These are phyloP conservation scores for Gentiana straminea DNA, from an alignment of 257 asterid species.

Conservation along the genomic window DNA sequence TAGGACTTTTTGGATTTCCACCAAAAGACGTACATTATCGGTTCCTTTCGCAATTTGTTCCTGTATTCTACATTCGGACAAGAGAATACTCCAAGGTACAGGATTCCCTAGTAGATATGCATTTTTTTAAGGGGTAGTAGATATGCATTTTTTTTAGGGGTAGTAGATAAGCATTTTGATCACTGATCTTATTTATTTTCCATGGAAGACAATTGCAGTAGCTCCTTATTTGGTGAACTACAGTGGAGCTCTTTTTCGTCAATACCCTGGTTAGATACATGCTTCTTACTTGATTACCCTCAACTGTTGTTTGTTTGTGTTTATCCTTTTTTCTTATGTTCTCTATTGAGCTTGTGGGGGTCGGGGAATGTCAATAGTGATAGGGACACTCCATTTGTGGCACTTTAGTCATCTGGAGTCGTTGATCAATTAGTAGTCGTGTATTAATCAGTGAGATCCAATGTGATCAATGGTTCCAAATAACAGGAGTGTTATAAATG, in stretches of 20 bases:
- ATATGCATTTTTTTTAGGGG: not conserved
- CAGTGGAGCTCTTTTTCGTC: slow-evolving; percentile 81
- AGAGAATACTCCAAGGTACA: slow-evolving; percentile 92
- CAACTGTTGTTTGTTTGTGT: not conserved
- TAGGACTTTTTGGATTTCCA: slow-evolving; percentile 87
- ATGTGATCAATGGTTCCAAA: too few relatives aligned
- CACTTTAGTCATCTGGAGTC: too few relatives aligned
- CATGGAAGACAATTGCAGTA: slow-evolving; percentile 90
- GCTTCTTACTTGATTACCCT: not conserved
- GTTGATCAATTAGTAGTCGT: not conserved
- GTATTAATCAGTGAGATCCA: too few relatives aligned
- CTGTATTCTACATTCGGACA: slow-evolving; percentile 77
- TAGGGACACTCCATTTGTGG: too few relatives aligned
- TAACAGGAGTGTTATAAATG: too few relatives aligned
- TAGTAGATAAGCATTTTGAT: not conserved
- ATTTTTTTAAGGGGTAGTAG: too few relatives aligned
- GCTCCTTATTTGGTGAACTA: slow-evolving; percentile 90
- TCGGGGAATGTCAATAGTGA: too few relatives aligned
- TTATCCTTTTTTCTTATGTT: too few relatives aligned
- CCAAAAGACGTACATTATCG: slow-evolving; percentile 69
- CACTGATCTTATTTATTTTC: slow-evolving; percentile 19
- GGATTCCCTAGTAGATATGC: slow-evolving; percentile 1
- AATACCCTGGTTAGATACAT: slow-evolving; percentile 63
- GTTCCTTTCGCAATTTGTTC: slow-evolving; percentile 79
- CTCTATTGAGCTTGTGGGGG: slow-evolving; percentile 2